Conservation (phyloP, 768 basidiomycete genomes). For the Mrakia hoshinonis region DNA sequence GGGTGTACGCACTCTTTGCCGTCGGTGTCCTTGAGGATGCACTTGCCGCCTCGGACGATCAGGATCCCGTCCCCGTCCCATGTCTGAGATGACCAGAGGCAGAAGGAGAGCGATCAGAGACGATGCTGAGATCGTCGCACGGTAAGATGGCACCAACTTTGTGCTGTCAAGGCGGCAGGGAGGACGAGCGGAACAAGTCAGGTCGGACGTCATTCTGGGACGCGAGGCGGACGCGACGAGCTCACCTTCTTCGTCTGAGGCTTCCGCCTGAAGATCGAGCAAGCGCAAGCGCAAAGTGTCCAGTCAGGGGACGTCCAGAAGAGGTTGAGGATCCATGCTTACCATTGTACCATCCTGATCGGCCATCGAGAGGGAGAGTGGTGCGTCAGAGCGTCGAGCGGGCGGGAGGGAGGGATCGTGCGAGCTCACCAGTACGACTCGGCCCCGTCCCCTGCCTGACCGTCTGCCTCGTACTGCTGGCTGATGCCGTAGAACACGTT, state of each 20-base stretch:
- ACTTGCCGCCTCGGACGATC: constrained; percentile 48
- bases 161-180: not conserved
- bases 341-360: constrained; percentile 17
- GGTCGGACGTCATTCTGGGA: not conserved
- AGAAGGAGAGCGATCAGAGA: not conserved
- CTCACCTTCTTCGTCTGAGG: constrained; percentile 6
- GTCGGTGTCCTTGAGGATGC: constrained; percentile 48
- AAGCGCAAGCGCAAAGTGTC: not conserved
- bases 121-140: not conserved
- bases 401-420: not conserved
- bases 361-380: not conserved
- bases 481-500: constrained; percentile 23
- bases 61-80: constrained; percentile 58
- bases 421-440: constrained; percentile 16
- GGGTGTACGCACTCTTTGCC: constrained; percentile 30
- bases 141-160: constrained; percentile 1
- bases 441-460: not conserved
- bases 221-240: not conserved
- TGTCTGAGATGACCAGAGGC: constrained; percentile 42
- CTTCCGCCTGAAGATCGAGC: constrained; percentile 12
- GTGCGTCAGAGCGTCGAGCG: not conserved
- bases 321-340: not conserved
- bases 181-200: not conserved
- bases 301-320: not conserved
- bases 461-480: not conserved